Base-by-base conservation (phyloP, 352 stramenopile genomes). In the Phytopythium helicoides region DNA sequence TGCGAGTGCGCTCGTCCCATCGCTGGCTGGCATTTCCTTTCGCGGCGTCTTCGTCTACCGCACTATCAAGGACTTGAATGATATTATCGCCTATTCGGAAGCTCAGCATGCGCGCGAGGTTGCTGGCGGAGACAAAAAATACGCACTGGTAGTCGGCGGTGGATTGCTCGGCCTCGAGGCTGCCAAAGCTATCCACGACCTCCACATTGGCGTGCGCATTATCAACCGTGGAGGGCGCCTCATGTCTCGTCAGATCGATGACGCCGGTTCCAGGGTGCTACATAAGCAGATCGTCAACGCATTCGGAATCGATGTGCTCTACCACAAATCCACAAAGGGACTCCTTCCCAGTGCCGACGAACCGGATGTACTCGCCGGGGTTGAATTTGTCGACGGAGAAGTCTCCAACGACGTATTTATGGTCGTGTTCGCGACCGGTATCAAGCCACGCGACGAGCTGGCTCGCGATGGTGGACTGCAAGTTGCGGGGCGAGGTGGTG, bases 211-310 rank as follows among this genome's bases (percentile, higher is more conserved):
- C 33, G 89, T 87, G 23, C 81, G 92, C 45, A 95, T 97, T 59
- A 86, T 97, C 53, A 92, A 97, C 64, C 95, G 93, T 65, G 89
- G 89, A n/a, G 70, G 70, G 19, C 91, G 86, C 28, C 71, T 98
- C 19, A 98, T 98, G 89, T 97, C 89, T 9, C 87, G 89, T 35
- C 87, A 98, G 69, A 92, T 98, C 25, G 92, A 98, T 50, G 72
- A 95, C 52, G 89, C 87, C 23, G 92, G 89, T 12, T 86, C 95
- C 53, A 86, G 90, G 51, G 79, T 94, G 38, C 71, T 98, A 14
- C 88, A 95, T 45, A 77, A 75, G 25, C 95, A 94, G 61, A 97
- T 98, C 66, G 86, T 95, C 56, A 75, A 73, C 49, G 71, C 76
- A 56, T 81, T 94, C 33, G 76, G 81, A 16, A 85, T 91, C 45